Evolutionary conservation across 1,284 basidiomycete species (phyloP).

Genomic region (Pholiota adiposa): DNA sequence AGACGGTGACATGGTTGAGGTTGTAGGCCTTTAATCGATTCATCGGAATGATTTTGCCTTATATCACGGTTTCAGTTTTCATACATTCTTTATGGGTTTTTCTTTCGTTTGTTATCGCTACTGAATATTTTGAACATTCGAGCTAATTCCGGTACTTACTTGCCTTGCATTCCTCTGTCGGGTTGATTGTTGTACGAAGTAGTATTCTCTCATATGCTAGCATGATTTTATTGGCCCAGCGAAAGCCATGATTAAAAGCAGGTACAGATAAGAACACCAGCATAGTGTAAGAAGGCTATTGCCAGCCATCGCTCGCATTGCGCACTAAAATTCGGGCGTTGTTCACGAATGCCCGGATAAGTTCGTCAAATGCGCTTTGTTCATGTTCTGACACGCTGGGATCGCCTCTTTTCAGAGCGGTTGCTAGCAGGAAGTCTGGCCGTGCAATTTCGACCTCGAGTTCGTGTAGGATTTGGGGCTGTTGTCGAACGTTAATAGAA

Average conservation of each 20-base stretch:
- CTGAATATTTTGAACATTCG: no score
- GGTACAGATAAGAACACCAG: no score
- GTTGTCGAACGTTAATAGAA: slow-evolving; percentile 5
- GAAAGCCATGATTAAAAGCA: no score
- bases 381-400: slow-evolving; percentile 60
- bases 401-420: slow-evolving; percentile 63
- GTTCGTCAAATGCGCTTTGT: slow-evolving; percentile 76
- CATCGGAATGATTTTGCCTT: slow-evolving; percentile 2
- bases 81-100: not conserved
- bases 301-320: slow-evolving; percentile 52
- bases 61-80: not conserved
- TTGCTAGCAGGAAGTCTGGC: slow-evolving; percentile 59
- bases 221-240: not conserved
- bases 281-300: no score
- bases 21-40: slow-evolving; percentile 60
- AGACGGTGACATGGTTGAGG: slow-evolving; percentile 77
- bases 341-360: slow-evolving; percentile 83
- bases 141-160: no score
- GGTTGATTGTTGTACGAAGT: no score
- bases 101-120: not conserved
- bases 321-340: slow-evolving; percentile 76
- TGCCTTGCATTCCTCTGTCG: no score
- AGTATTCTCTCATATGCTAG: not conserved
- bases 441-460: slow-evolving; percentile 75
- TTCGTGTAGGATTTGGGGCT: slow-evolving; percentile 72